Base-by-base conservation (phyloP, 352 stramenopile genomes). In the Aphanomyces euteiches region DNA sequence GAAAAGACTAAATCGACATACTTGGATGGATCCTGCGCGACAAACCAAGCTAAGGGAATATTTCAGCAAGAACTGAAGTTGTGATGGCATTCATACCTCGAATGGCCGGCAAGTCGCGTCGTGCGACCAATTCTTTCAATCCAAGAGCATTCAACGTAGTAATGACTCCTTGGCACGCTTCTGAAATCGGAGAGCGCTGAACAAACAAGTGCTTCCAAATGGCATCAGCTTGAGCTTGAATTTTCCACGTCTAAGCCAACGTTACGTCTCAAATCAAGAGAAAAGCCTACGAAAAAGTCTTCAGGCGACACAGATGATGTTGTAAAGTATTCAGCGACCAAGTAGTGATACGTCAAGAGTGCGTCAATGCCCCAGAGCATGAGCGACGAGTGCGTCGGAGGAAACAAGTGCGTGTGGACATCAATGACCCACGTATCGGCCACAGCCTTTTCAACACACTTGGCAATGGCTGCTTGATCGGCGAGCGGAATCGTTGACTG, bases 291-390 rank as follows among this genome's bases (percentile, higher is more conserved):
- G 75, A 95, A 96, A 73, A 97, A 97, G 56, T 73, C 68, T 61
- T 95, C 84, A 5, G 90, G 84, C 41, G 82, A 75, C 15, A 88
- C 79, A 17, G 85, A 76, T n/a, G 83, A 85, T 21, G 88, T 97
- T 73, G 96, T 93, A 69, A 97, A 90, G 73, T 92, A 97, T 81
- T 98, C 93, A 3, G 92, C 89, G 17, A 98, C 92, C 10, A 98
- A 77, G 75, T 98, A 98, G 78, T 98, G 94, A 75, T 98, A 98
- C 21, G 92, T 98, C 38, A 98, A 79, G 45, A 98, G 76, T 72
- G 97, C 92, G 77, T 98, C 91, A 53, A 98, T 90, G 34, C 92
- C 93, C 87, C 88, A 98, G 1, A 97, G 84, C 83, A 96, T 97
- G 45, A 98, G 79, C 58, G 87, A 78, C 28, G 89, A 90, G 73